Conservation (phyloP, 2,329 filamentous ascomycete genomes). For the Diplodia corticola region DNA sequence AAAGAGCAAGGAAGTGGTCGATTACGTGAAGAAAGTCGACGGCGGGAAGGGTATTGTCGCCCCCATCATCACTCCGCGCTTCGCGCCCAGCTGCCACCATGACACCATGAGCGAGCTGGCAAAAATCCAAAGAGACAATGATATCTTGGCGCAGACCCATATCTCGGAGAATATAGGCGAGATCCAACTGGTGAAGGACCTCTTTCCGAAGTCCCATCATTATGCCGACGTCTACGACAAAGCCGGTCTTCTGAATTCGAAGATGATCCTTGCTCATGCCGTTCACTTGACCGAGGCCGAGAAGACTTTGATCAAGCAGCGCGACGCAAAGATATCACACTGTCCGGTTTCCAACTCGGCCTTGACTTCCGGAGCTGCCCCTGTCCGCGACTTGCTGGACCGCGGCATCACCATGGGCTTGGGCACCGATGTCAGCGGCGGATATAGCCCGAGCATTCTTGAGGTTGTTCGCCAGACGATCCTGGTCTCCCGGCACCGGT, state of each 20-base stretch:
- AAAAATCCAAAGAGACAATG: conserved; percentile 60
- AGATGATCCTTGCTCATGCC: conserved; percentile 83
- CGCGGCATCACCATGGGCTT: conserved; percentile 77
- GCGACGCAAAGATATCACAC: conserved; percentile 71
- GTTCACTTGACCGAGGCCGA: conserved; percentile 73
- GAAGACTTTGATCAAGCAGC: conserved; percentile 60
- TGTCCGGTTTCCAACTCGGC: conserved; percentile 86
- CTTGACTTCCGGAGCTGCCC: conserved; percentile 75
- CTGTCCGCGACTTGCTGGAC: conserved; percentile 72
- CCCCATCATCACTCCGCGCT: conserved; percentile 75
- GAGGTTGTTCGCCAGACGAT: conserved; percentile 80
- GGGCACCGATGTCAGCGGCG: conserved; percentile 88
- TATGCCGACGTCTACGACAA: conserved; percentile 82
- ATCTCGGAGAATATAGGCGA: conserved; percentile 81
- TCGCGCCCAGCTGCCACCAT: conserved; percentile 57
- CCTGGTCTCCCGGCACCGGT: conserved; percentile 72
- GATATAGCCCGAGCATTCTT: conserved; percentile 78
- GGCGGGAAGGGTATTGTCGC: conserved; percentile 64
- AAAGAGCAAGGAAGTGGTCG: conserved; percentile 44
- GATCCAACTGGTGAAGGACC: conserved; percentile 64
- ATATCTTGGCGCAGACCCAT: conserved; percentile 81
- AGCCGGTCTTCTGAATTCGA: conserved; percentile 65
- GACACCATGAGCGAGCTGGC: conserved; percentile 65
- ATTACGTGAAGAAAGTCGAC: conserved; percentile 67
- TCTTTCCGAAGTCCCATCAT: conserved; percentile 64